These are phyloP conservation scores for Hydnomerulius pinastri DNA, from an alignment of 768 basidiomycete species.

Conservation along the genomic window DNA sequence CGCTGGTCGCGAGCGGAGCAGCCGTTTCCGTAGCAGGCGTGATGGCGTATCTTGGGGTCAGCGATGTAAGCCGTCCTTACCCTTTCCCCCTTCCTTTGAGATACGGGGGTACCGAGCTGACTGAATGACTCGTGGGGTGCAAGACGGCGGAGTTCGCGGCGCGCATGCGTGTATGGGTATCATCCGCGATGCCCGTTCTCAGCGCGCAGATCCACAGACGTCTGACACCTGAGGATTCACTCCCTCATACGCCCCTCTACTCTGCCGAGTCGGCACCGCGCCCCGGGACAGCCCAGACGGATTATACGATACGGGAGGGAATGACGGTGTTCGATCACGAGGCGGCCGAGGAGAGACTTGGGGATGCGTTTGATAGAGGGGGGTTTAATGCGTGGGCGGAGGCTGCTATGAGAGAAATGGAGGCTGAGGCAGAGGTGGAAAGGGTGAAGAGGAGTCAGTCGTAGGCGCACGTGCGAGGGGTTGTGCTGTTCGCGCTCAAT, in stretches of 20 bases:
- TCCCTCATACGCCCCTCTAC: not conserved
- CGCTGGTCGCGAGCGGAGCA: constrained; percentile 50
- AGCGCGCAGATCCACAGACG: constrained; percentile 51
- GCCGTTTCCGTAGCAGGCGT: constrained; percentile 46
- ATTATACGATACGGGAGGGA: no score
- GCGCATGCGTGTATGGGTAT: constrained; percentile 49
- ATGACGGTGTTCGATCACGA: constrained; percentile 11
- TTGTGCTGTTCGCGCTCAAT: no score
- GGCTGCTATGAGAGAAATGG: constrained; percentile 50
- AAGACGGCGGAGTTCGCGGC: constrained; percentile 60
- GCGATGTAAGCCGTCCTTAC: constrained; percentile 43
- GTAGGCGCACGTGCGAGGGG: no score
- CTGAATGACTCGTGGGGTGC: constrained; percentile 3
- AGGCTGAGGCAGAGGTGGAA: constrained; percentile 54
- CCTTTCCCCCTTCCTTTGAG: constrained; percentile 1
- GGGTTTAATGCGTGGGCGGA: constrained; percentile 55
- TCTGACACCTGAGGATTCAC: constrained; percentile 27
- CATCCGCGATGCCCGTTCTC: constrained; percentile 44
- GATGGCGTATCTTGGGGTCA: constrained; percentile 49
- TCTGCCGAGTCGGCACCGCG: not conserved
- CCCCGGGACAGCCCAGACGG: not conserved
- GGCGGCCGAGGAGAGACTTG: constrained; percentile 52
- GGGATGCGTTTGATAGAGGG: constrained; percentile 52
- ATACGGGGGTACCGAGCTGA: not conserved
- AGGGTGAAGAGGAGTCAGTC: constrained; percentile 27